Evolutionary conservation across 1,139 yeast species (phyloP), one percentile per base, ranked within the genome.

Genomic region (Debaryomyces robertsiae): DNA sequence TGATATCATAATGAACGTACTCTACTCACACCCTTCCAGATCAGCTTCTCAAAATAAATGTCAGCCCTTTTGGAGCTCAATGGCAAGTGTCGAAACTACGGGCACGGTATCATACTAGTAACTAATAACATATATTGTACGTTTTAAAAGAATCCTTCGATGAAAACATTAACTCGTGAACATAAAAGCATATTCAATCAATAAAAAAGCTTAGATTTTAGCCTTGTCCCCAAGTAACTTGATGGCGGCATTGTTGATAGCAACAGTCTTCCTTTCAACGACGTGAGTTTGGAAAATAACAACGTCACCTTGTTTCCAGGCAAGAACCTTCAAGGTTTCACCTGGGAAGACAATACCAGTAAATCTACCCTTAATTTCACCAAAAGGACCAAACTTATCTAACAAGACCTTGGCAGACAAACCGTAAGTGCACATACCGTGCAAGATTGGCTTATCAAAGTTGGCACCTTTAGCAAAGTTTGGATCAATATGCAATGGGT

Each of bases 311-410:
- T 81, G 74, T 65, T 83, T 87, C 98, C 98, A 93, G 31, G 95
- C 95, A 44, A 69, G 69, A 30, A 93, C 81, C 57, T 76, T 77
- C 62, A 93, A 75, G 24, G 89, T 84, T 68, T 93, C 98, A 55
- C 98, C 98, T n/a, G 98, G 98, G 80, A 80, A 90, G 32, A 93
- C 98, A 57, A 87, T 83, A 56, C 93, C 93, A 25, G 95, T 79
- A 63, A 93, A 93, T 61, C 98, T 82, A 27, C 81, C 95, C 74
- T 93, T 93, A 63, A 90, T 78, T 71, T 90, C 96, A 58, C 77
- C 78, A 65, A 85, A 87, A 35, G 78, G 74, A 44, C 98, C 98
- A 65, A 68, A 93, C 58, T 85, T 76, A 55, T 90, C 96, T 57
- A 77, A 75, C 54, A 93, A 74, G 11, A 79, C 79, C 65, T 90